These are phyloP conservation scores for Fusarium clavum DNA, from an alignment of 2,329 filamentous ascomycete species.

Conservation along the genomic window DNA sequence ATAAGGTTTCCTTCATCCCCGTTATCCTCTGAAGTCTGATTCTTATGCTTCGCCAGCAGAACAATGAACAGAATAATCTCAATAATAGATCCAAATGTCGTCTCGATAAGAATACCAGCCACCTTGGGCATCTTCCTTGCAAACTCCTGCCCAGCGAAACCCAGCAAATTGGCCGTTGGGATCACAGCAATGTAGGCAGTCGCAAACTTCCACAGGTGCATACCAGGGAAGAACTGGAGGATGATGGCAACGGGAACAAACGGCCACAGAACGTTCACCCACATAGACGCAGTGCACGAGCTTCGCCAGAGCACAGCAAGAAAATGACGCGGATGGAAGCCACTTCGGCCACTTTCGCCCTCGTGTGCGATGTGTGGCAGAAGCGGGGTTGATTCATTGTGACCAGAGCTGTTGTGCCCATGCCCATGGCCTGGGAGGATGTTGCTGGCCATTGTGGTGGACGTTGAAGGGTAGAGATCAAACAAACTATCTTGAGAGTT, in stretches of 20 bases:
- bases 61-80: slow-evolving; percentile 77
- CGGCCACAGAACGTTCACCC: slow-evolving; percentile 62
- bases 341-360: slow-evolving; percentile 59
- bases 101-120: slow-evolving; percentile 63
- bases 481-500: neutral
- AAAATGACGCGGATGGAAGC: slow-evolving; percentile 58
- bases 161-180: slow-evolving; percentile 61
- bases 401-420: slow-evolving; percentile 11
- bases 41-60: slow-evolving; percentile 58
- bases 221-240: slow-evolving; percentile 51
- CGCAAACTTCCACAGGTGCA: slow-evolving; percentile 59
- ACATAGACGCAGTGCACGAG: slow-evolving; percentile 58
- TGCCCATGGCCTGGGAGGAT: slow-evolving; percentile 16
- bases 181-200: slow-evolving; percentile 62
- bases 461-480: accelerated
- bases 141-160: slow-evolving; percentile 66
- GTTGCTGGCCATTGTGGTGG: slow-evolving; percentile 25
- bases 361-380: slow-evolving; percentile 49
- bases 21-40: slow-evolving; percentile 23
- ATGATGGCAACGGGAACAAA: slow-evolving; percentile 60
- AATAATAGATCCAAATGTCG: slow-evolving; percentile 70
- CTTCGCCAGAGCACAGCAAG: slow-evolving; percentile 56
- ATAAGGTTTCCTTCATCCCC: slow-evolving; percentile 56
- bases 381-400: slow-evolving; percentile 47
- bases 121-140: slow-evolving; percentile 74